phyloP scores from a whole-genome alignment of 1,284 basidiomycete genomes.

The Rhodotorula sp. region DNA sequence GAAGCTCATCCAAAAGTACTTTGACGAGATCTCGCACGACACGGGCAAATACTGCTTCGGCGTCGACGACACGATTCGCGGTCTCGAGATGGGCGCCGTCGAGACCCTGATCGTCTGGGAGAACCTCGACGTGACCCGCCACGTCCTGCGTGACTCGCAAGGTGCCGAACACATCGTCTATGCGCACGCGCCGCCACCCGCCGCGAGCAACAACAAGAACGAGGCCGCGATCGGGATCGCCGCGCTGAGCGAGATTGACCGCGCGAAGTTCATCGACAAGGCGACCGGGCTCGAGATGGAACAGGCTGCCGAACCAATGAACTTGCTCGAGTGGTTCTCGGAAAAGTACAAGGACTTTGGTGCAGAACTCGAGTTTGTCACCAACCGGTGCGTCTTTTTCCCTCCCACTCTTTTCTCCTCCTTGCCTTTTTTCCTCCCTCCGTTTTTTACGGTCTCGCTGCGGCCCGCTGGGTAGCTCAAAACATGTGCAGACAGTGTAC shows the following conservation, averaged over 20 bases:
- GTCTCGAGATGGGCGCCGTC: conserved; percentile 91
- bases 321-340: conserved; percentile 94
- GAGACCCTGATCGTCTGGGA: conserved; percentile 99
- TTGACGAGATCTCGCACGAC: conserved; percentile 98
- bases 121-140: conserved; percentile 83
- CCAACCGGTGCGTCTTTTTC: conserved; percentile 47
- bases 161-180: conserved; percentile 82
- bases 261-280: conserved; percentile 91
- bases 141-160: conserved; percentile 81
- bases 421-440: neutral
- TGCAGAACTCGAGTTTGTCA: conserved; percentile 73
- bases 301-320: conserved; percentile 69
- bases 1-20: conserved; percentile 93
- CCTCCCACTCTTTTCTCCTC: conserved; percentile 26
- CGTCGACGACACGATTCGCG: conserved; percentile 94
- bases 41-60: conserved; percentile 98
- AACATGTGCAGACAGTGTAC: neutral
- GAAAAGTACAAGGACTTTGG: conserved; percentile 99
- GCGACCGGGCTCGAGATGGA: conserved; percentile 96
- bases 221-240: conserved; percentile 40
- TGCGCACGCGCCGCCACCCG: conserved; percentile 47
- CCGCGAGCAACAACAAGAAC: conserved; percentile 50
- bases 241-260: conserved; percentile 65
- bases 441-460: conserved; percentile 25
- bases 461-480: too few relatives aligned